A percentile compares a stretch with the other conserved stretches of the same genome.
These are phyloP conservation scores for Melaleuca quinquenervia DNA, from an alignment of 345 rosid genomes.

Conservation along the genomic window DNA sequence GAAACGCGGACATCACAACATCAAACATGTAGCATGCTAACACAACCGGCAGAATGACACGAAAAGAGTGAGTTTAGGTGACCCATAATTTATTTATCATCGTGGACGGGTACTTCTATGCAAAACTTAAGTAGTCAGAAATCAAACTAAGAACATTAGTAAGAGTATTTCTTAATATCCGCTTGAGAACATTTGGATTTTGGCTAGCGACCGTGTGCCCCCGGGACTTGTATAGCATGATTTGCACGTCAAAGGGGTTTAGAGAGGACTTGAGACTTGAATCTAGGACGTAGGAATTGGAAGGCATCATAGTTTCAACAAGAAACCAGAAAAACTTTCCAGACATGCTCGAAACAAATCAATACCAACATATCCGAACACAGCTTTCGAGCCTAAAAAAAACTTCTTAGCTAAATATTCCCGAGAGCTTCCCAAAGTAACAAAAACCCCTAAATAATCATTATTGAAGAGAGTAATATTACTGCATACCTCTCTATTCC, in stretches of 20 bases:
- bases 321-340: not conserved
- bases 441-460: too few species aligned
- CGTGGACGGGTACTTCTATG: accelerated
- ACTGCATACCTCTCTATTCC: too few species aligned
- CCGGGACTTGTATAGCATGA: not conserved
- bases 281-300: not conserved
- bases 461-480: too few species aligned
- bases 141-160: not conserved
- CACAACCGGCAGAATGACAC: not conserved
- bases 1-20: not conserved
- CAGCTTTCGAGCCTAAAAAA: too few species aligned
- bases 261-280: not conserved
- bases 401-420: too few species aligned
- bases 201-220: not conserved
- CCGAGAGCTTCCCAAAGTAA: too few species aligned
- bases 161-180: not conserved
- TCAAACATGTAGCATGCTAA: not conserved
- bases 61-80: not conserved
- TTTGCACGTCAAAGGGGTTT: not conserved
- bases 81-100: not conserved
- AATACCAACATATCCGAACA: too few species aligned
- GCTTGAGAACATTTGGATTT: not conserved
- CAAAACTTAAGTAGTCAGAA: not conserved
- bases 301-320: not conserved
- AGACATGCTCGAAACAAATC: too few species aligned